Evolutionary conservation across 768 basidiomycete species (phyloP), one percentile per base, ranked within the genome.

Genomic region (Panaeolus papilionaceus): DNA sequence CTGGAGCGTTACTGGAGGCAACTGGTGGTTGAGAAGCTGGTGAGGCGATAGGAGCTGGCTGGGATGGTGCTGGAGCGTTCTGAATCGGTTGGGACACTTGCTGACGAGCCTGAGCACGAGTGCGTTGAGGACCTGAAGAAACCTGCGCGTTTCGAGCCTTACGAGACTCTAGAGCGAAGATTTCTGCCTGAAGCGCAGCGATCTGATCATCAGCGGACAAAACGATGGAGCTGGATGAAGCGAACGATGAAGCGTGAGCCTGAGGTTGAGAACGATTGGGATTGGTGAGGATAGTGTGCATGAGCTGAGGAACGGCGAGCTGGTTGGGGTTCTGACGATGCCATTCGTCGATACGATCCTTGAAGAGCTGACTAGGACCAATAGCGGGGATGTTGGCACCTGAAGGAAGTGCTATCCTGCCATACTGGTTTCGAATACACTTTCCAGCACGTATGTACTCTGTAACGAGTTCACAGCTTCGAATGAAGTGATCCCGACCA

Each of bases 311-410:
- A 14, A 39, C 38, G 0, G 67, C 69, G 14, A 70, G 68, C 67
- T 70, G 71, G 1, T 62, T 49, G 0, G 71, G 71, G 33, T 72
- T 72, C 0, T 51, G 65, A 14, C 70, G 49, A 39, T 70, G 71
- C 70, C 70, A 73, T 45, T 73, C 69, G 33, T 68, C 73, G 38
- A 66, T 64, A 9, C 62, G 65, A 38, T 68, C 71, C 61, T 51
- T 61, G 12, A 70, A 58, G 1, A 63, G 42, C 3, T 11, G 38
- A 7, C 70, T 73, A 0, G 64, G 45, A 20, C 70, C 68, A 14
- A 62, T 23, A 6, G 68, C 66, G 0, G 75, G 76, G 0, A 76
- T 71, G 39, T 71, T 75, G 2, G 69, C 63, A 3, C 77, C 76
- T 2, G 67, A 68, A 0, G 72, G 68, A 4, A 78, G 70, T 0